Evolutionary conservation across 257 asterid species (phyloP).

Genomic region (Przewalskia tangutica): DNA sequence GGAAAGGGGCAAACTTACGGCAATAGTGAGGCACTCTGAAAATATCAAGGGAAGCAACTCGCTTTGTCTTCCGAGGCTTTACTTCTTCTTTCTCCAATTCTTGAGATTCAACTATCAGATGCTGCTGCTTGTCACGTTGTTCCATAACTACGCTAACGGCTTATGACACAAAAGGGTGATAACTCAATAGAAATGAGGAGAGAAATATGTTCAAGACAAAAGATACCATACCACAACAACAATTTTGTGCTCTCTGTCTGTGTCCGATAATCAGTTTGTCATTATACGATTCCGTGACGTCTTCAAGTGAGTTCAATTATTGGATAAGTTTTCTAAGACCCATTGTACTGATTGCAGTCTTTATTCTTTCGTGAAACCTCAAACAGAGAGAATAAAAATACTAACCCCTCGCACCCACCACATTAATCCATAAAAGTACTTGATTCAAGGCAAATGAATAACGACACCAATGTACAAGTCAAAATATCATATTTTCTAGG

Average conservation of each 20-base stretch:
- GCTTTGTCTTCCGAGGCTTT: slow-evolving; percentile 21
- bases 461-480: neutral
- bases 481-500: neutral
- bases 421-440: neutral
- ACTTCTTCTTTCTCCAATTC: slow-evolving; percentile 7
- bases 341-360: neutral
- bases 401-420: neutral
- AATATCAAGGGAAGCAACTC: slow-evolving; percentile 62
- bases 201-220: neutral
- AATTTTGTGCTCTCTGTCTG: neutral
- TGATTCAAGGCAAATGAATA: neutral
- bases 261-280: neutral
- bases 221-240: neutral
- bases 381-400: neutral
- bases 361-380: neutral
- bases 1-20: slow-evolving; percentile 19
- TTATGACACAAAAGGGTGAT: neutral
- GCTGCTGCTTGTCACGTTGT: slow-evolving; percentile 8
- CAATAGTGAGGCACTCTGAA: slow-evolving; percentile 71
- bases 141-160: neutral
- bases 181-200: neutral
- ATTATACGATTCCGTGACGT: neutral
- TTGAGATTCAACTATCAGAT: slow-evolving; percentile 25
- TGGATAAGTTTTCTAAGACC: neutral
- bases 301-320: neutral